These are phyloP conservation scores for Salinomyces thailandicus DNA, from an alignment of 2,329 filamentous ascomycete species.

Conservation along the genomic window DNA sequence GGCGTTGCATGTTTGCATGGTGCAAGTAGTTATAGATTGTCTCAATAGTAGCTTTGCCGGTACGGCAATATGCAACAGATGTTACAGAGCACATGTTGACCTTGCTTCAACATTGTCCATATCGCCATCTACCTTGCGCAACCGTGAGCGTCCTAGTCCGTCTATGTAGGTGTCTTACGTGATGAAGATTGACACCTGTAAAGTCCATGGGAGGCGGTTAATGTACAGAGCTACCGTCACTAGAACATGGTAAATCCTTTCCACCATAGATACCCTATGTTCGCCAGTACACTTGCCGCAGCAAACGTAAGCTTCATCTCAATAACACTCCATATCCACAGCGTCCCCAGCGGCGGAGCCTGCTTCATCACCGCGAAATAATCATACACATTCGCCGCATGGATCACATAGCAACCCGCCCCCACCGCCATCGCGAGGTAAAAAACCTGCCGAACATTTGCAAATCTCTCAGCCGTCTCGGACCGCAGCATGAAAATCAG, in stretches of 20 bases:
- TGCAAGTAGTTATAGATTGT: conserved; percentile 5
- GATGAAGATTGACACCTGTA: no score
- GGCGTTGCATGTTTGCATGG: background rate
- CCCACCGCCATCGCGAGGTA: conserved; percentile 54
- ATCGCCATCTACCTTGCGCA: no score
- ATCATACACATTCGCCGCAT: conserved; percentile 65
- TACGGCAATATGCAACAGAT: no score
- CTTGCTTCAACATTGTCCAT: no score
- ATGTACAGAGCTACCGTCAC: no score
- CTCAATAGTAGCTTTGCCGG: conserved; percentile 3
- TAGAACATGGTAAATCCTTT: conserved; percentile 36
- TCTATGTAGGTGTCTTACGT: no score
- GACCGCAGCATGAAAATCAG: conserved; percentile 36
- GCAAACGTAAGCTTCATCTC: conserved; percentile 67
- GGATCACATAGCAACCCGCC: conserved; percentile 68
- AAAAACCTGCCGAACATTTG: conserved; percentile 37
- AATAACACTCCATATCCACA: conserved; percentile 90
- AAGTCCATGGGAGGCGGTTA: no score
- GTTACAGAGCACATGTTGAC: no score
- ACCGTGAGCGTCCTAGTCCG: no score
- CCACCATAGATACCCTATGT: conserved; percentile 44
- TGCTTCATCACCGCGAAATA: conserved; percentile 89
- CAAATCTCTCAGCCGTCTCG: conserved; percentile 32
- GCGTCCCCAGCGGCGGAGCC: conserved; percentile 73
- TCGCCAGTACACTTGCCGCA: conserved; percentile 42